Percentiles rank a stretch among this genome's conserved stretches.
Conservation (phyloP, 1,284 basidiomycete species). For the Marasmius sp. region DNA sequence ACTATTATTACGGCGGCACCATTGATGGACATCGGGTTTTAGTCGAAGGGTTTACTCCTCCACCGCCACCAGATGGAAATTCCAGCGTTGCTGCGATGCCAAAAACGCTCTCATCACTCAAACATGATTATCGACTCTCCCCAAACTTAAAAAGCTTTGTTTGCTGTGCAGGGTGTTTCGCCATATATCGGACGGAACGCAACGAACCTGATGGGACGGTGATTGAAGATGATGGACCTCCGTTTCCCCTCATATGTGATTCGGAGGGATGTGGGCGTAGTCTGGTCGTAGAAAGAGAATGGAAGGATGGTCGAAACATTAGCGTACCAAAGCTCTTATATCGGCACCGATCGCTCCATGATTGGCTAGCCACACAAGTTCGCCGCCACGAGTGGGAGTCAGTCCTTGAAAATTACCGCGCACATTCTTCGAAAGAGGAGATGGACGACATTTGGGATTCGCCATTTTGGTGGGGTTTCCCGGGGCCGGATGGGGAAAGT, state of each 20-base stretch:
- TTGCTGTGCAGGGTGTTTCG: neutral
- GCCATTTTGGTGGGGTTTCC: constrained; percentile 1
- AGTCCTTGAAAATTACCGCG: neutral
- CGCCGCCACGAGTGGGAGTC: neutral
- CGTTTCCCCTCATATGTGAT: neutral
- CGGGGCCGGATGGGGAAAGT: neutral
- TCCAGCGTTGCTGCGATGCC: neutral
- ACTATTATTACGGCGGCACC: neutral
- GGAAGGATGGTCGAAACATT: neutral
- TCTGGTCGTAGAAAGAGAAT: neutral
- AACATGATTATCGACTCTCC: neutral
- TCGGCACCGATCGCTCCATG: neutral
- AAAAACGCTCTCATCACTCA: neutral
- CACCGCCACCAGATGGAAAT: neutral
- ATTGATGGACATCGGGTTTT: neutral
- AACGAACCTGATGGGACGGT: too few relatives aligned
- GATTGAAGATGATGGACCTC: neutral
- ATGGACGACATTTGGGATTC: constrained; percentile 6
- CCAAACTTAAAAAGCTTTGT: neutral
- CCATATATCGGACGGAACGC: neutral
- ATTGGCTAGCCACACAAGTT: neutral
- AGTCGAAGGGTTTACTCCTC: neutral
- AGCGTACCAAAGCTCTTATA: neutral
- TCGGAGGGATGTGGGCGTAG: neutral
- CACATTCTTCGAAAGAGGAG: neutral